Conservation (phyloP, 441 rosid species). For the Populus tomentosa region DNA sequence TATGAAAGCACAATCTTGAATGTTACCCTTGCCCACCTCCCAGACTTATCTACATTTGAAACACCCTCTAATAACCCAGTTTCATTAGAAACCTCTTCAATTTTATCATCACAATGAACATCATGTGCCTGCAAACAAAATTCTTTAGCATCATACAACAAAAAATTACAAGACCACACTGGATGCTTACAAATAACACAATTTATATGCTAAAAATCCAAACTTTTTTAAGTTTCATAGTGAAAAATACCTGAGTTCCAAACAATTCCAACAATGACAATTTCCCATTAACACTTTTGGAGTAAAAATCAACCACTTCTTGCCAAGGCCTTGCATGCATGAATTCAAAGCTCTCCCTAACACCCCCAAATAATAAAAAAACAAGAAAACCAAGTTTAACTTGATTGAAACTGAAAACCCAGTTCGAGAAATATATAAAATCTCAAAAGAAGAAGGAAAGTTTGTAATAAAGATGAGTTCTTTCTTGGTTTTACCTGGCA, state of each 20-base stretch:
- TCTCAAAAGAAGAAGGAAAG: not conserved
- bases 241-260: conserved; percentile 33
- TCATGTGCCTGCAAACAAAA: conserved; percentile 34
- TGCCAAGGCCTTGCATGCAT: conserved; percentile 81
- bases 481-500: conserved; percentile 36
- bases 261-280: conserved; percentile 41
- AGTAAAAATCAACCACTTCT: conserved; percentile 58
- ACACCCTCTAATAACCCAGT: conserved; percentile 25
- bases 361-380: not conserved
- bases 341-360: conserved; percentile 67
- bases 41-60: conserved; percentile 36
- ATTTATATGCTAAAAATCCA: not conserved
- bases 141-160: conserved; percentile 9
- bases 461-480: not conserved
- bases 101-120: conserved; percentile 29
- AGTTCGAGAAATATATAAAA: not conserved
- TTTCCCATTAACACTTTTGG: conserved; percentile 50
- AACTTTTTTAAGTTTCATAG: not conserved
- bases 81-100: conserved; percentile 19
- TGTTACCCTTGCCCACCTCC: conserved; percentile 82
- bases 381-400: not conserved
- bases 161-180: not conserved
- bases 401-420: not conserved
- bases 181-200: not conserved
- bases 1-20: conserved; percentile 82